Conservation (phyloP, 768 basidiomycete genomes). For the Russula sp. region DNA sequence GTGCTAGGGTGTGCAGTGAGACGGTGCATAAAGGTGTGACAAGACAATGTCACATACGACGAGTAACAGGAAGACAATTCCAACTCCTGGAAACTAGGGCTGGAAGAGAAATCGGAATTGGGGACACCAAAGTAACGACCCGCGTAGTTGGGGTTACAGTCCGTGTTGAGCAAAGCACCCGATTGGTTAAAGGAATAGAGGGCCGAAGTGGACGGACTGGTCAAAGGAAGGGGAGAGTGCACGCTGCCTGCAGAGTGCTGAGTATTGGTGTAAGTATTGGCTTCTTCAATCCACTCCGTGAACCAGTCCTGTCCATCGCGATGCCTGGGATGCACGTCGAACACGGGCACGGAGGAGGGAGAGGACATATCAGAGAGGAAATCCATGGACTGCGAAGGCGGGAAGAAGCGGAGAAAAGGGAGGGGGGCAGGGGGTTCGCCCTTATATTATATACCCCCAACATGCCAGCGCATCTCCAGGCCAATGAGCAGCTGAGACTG, state of each 20-base stretch:
- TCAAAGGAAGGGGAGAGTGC: not conserved
- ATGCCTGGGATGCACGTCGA: not conserved
- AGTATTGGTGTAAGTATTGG: not conserved
- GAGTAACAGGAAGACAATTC: not conserved
- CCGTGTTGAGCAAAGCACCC: not conserved
- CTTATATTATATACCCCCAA: constrained; percentile 6
- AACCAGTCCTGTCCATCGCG: not conserved
- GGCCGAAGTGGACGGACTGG: not conserved
- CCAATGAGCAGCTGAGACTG: not conserved
- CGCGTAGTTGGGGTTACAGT: not conserved
- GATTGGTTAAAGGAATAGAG: not conserved
- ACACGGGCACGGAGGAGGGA: not conserved
- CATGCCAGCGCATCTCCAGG: not conserved
- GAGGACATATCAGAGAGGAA: not conserved
- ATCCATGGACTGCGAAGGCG: not conserved
- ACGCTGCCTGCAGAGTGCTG: constrained; percentile 13
- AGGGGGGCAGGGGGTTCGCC: not conserved
- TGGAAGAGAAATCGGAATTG: not conserved
- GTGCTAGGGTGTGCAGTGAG: not conserved
- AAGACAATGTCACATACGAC: not conserved
- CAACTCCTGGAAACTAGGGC: not conserved
- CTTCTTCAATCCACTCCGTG: not conserved
- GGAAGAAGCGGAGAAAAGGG: not conserved
- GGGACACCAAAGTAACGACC: not conserved
- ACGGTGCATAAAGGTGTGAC: not conserved